Conservation (phyloP, 2,329 filamentous ascomycete species). For the Chaetomium strumarium region DNA sequence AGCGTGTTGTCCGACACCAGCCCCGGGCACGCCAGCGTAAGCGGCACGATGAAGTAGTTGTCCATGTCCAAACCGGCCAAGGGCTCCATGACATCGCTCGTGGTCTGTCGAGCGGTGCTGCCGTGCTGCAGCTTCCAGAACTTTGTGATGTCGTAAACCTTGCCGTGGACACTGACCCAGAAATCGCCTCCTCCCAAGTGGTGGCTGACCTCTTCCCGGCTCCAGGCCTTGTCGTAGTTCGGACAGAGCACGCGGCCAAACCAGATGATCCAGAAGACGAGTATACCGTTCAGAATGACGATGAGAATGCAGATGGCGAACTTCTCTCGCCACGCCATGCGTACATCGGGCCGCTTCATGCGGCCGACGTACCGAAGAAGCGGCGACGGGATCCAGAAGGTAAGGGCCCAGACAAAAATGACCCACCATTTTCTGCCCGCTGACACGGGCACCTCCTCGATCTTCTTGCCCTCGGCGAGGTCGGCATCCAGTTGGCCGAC, state of each 20-base stretch:
- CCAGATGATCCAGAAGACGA: conserved; percentile 88
- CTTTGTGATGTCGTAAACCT: conserved; percentile 85
- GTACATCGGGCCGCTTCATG: conserved; percentile 95
- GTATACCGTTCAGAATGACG: conserved; percentile 67
- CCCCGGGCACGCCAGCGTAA: conserved; percentile 67
- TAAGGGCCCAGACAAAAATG: conserved; percentile 73
- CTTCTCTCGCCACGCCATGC: conserved; percentile 97
- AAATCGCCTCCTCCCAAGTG: conserved; percentile 73
- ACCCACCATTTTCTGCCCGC: conserved; percentile 71
- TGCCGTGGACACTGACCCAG: conserved; percentile 80
- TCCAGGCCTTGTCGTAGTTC: conserved; percentile 87
- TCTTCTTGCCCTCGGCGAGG: conserved; percentile 66
- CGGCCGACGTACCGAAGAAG: conserved; percentile 74
- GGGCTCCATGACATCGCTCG: conserved; percentile 61
- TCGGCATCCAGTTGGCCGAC: conserved; percentile 69
- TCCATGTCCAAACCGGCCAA: conserved; percentile 76
- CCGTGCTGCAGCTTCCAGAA: conserved; percentile 86
- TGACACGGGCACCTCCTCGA: conserved; percentile 64
- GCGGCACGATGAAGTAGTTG: conserved; percentile 76
- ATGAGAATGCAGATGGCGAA: conserved; percentile 78
- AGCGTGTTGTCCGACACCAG: conserved; percentile 57
- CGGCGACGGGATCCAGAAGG: conserved; percentile 92
- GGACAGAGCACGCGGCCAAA: conserved; percentile 86
- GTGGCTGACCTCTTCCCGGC: conserved; percentile 57
- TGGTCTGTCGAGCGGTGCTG: conserved; percentile 59